Conservation (phyloP, 208 protist genomes). For the Trypanosoma melophagium region DNA sequence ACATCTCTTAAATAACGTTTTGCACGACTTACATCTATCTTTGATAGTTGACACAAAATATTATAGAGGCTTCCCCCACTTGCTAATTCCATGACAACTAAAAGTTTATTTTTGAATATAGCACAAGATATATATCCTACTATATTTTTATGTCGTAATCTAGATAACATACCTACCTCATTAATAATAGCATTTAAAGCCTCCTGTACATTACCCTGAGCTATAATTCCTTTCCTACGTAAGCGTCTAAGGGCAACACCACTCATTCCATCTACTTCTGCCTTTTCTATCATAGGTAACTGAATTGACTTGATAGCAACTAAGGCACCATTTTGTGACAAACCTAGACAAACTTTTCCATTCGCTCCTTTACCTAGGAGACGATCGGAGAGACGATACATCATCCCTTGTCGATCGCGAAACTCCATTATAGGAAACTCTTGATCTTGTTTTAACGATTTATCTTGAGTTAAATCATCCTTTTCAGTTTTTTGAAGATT, state of each 20-base stretch:
- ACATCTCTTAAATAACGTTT: conserved; percentile 65
- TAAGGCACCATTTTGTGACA: conserved; percentile 61
- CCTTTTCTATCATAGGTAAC: conserved; percentile 32
- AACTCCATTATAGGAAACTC: conserved; percentile 27
- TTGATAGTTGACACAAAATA: conserved; percentile 49
- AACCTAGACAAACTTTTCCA: conserved; percentile 64
- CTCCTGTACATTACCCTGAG: conserved; percentile 27
- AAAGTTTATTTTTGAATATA: conserved; percentile 25
- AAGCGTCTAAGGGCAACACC: conserved; percentile 27
- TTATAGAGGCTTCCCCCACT: conserved; percentile 72
- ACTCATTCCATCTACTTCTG: conserved; percentile 27
- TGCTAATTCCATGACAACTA: conserved; percentile 87
- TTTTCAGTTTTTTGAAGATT: neutral
- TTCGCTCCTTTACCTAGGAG: conserved; percentile 44
- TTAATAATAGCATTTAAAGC: conserved; percentile 46
- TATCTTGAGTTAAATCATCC: neutral
- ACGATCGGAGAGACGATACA: conserved; percentile 46
- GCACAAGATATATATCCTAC: conserved; percentile 40
- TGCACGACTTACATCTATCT: conserved; percentile 45
- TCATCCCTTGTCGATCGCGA: conserved; percentile 37
- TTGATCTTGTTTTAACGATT: neutral
- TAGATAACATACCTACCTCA: conserved; percentile 72
- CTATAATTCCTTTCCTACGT: conserved; percentile 33
- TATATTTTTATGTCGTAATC: conserved; percentile 47
- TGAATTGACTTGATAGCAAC: conserved; percentile 72